Evolutionary conservation across 345 rosid species (phyloP), one percentile per base, ranked within the genome.

Genomic region (Camelina laxa): DNA sequence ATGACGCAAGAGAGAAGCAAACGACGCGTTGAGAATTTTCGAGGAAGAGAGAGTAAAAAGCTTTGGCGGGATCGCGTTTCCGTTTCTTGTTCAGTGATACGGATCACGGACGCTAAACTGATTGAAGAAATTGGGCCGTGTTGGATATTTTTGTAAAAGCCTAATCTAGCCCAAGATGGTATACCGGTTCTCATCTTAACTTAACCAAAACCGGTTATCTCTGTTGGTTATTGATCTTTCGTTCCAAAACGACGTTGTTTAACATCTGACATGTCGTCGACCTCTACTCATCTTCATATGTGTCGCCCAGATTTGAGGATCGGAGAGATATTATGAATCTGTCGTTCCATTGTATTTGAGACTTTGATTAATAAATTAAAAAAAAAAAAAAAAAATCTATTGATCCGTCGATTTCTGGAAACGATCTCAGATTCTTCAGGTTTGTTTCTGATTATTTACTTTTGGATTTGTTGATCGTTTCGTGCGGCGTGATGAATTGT

Each of bases 21-120:
- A 42, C 33, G 62, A 68, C 39, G 74, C 21, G 41, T 50, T 51
- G 48, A 58, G 56, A 31, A 33, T n/a, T 13, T 63, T 6, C 36
- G 74, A 36, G 31, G 67, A 16, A 49, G 78, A 57, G n/a, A n/a
- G 35, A 39, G 54, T 47, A 47, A 48, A 22, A 30, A 39, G 45
- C 58, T 74, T 74, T 75, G 76, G 83, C 80, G 80, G 80, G 78
- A 80, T 73, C 61, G 72, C 70, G 74, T 70, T 56, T 48, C n/a
- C 9, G 1, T 27, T 27, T 27, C 30, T 27, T 69, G 27, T 20
- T 19, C 56, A 20, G 14, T 20, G 30, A 27, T 22, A 22, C 50
- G 48, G 12, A 19, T 33, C 63, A 33, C 63, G 16, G 19, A 36
- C 24, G 50, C 71, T 47, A 9, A 24, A 8, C 16, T 6, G 60